Base-by-base conservation (phyloP, 2,329 filamentous ascomycete species). In the Domatiomyces globalis region DNA sequence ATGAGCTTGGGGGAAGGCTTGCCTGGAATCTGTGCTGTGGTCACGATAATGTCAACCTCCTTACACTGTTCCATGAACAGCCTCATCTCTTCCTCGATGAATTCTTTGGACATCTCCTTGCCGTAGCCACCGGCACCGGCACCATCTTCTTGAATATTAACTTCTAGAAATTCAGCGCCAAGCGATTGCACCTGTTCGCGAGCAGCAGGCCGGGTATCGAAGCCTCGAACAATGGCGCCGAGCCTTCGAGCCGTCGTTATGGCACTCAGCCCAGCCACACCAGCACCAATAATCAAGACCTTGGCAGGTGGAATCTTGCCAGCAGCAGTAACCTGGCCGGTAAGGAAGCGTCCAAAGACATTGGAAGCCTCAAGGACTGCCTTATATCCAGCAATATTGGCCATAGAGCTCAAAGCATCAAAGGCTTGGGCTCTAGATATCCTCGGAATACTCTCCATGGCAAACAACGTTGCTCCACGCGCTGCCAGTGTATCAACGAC, bases 31-130 rank as follows among this genome's bases (percentile, higher is more conserved):
- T 94, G 68, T n/a, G 88, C 88, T 1, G 88, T 95, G 1, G 87
- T 94, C 63, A 95, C 85, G 55, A 95, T 85, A 56, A 95, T 94
- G 66, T 95, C 87, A 49, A 94, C 87, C 42, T 95, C 88, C 53
- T 79, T 78, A 55, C 84, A 85, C 66, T 94, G 88, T 59, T 92
- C 84, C 64, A 85, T 81, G 69, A 95, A 95, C 0, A 95, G 75
- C 66, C 86, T 89, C 87, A 94, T 94, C 66, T 95, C 87, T 5
- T 87, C 87, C 54, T 87, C 86, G 65, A 92, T 87, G 62, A 94
- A 95, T 59, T 90, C 87, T 62, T 90, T 88, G 50, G 86, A 92
- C 87, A 94, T 94, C 63, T 89, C 86, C 63, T 94, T 94, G 49
- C 86, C 87, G 62, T 95, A 95, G 15, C 88, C 88, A 25, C 88